Base-by-base conservation (phyloP, 192 early-diverging fungal species). In the Mortierella hygrophila region DNA sequence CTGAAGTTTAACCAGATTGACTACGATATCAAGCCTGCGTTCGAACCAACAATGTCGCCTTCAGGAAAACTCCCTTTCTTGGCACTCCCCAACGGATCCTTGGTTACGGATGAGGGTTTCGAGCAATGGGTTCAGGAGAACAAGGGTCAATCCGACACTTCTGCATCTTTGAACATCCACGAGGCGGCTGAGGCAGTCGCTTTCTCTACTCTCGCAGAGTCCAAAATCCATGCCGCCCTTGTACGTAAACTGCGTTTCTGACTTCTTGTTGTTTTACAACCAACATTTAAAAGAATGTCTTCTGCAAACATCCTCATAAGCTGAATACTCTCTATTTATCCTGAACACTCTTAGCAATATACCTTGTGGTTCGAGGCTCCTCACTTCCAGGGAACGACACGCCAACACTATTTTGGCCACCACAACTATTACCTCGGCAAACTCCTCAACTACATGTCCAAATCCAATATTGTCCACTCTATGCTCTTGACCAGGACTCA, bases 401-500 rank as follows among this genome's bases (percentile, higher is more conserved):
- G 84, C 23, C 74, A 76, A 44, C 84, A 86, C 54, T 86, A 86
- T 44, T 86, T 80, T 78, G 84, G 84, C 29, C 84, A 86, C 60
- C 44, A 86, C 63, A 76, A 77, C 38, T 72, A 75, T 63, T 37
- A 81, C 21, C 71, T 86, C 21, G 40, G 70, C 7, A 77, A 41
- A 1, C 15, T 86, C 8, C 75, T 86, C 10, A 57, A 75, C 0
- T 86, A 86, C 55, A 41, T 68, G 6, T 75, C 72, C n/a, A 86
- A 81, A 47, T 86, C 84, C 3, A 52, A 57, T 21, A 65, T 86
- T 65, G 84, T 80, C 41, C 16, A 79, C 52, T 74, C 84, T 1
- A 86, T 86, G 84, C 79, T 86, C 40, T 72, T 77, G 38, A 86
- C 84, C n/a, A 79, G 84, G 13, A 70, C 84, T 38, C 84, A 86